Conservation (phyloP, 2,329 filamentous ascomycete genomes). For the Pseudocercospora ulei region DNA sequence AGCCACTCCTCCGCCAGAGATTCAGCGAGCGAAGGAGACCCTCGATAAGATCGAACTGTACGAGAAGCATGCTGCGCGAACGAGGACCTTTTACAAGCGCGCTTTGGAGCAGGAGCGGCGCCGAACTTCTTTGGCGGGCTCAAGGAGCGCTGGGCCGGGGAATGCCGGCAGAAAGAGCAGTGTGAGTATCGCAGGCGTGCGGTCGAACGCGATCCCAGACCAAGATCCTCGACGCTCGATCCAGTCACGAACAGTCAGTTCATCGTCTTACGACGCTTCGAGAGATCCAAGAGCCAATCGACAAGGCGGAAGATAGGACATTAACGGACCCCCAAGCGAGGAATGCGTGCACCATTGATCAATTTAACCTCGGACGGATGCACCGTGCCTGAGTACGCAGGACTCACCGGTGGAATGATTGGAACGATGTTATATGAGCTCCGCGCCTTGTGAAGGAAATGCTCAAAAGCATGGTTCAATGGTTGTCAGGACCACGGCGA, state of each 20-base stretch:
- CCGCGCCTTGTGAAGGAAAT: too few species aligned
- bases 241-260: background rate
- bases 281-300: background rate
- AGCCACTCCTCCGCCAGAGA: slow-evolving; percentile 11
- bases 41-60: slow-evolving; percentile 20
- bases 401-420: too few species aligned
- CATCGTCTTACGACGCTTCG: background rate
- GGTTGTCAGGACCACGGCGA: too few species aligned
- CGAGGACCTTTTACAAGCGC: slow-evolving; percentile 19
- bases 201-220: too few species aligned
- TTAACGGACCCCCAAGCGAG: background rate
- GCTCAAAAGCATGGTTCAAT: too few species aligned
- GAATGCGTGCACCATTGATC: too few species aligned
- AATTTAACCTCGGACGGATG: too few species aligned
- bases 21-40: slow-evolving; percentile 16
- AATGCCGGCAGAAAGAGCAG: slow-evolving; percentile 4
- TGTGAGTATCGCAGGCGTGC: background rate
- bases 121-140: background rate
- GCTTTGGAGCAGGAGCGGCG: slow-evolving; percentile 13
- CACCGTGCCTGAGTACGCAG: too few species aligned
- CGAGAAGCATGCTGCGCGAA: slow-evolving; percentile 18
- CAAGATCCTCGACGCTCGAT: too few species aligned
- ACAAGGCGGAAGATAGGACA: background rate
- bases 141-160: background rate
- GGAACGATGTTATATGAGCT: too few species aligned